Percentiles rank a stretch among this genome's conserved stretches.
These are phyloP conservation scores for Fusarium papillatum DNA, from an alignment of 2,329 filamentous ascomycete species.

Conservation along the genomic window DNA sequence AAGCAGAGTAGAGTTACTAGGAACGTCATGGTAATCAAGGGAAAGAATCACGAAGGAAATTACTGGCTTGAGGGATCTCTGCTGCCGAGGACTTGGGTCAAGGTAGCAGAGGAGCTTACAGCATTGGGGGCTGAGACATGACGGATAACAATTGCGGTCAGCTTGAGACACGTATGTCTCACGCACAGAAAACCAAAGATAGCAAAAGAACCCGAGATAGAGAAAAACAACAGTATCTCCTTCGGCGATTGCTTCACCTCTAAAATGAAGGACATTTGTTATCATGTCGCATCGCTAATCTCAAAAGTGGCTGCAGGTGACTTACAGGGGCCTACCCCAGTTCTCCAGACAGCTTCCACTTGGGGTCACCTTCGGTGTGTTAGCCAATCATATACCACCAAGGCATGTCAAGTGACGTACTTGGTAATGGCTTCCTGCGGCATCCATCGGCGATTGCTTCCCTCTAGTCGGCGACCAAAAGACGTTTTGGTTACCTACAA, in stretches of 20 bases:
- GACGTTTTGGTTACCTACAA: background rate
- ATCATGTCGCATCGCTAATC: background rate
- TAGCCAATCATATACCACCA: background rate
- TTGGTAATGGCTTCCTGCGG: constrained; percentile 24
- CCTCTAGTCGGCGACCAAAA: constrained; percentile 26
- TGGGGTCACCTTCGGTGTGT: constrained; percentile 14
- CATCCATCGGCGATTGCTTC: constrained; percentile 36
- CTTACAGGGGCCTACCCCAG: constrained; percentile 17
- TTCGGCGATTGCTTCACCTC: background rate
- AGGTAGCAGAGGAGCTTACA: constrained; percentile 40
- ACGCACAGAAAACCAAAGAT: background rate
- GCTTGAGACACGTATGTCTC: background rate
- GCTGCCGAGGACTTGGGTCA: constrained; percentile 42
- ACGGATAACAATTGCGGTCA: background rate
- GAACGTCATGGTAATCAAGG: constrained; percentile 39
- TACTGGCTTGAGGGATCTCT: constrained; percentile 45
- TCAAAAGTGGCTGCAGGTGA: constrained; percentile 12
- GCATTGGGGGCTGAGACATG: background rate
- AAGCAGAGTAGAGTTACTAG: constrained; percentile 10
- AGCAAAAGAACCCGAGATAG: background rate
- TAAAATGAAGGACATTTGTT: background rate
- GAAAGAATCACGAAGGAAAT: constrained; percentile 45
- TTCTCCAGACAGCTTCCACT: constrained; percentile 22
- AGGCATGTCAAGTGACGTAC: constrained; percentile 26
- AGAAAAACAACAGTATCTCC: background rate